Evolutionary conservation across 2,329 filamentous ascomycete species (phyloP).

Genomic region (Endoconidiophora laricicola): DNA sequence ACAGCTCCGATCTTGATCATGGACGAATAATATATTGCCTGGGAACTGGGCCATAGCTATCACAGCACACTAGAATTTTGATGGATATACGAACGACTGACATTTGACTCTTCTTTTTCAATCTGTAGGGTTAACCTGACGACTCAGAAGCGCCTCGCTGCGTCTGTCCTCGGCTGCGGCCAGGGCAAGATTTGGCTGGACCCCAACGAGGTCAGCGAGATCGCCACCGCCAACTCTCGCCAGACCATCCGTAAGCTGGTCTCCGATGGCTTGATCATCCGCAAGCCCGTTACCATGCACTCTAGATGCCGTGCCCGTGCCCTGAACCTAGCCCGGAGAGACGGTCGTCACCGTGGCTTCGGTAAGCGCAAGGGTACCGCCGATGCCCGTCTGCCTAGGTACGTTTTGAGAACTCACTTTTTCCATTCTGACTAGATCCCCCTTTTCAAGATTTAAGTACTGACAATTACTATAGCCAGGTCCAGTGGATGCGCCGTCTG

Average conservation of each 20-base stretch:
- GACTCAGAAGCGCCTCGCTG: constrained; percentile 99
- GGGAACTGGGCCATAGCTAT: neutral
- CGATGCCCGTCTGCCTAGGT: constrained; percentile 98
- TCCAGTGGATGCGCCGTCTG: constrained; percentile 99
- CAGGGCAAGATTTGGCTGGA: constrained; percentile 99
- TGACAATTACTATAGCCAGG: constrained; percentile 45
- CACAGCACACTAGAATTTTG: neutral
- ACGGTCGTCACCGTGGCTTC: constrained; percentile 96
- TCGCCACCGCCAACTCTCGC: constrained; percentile 99
- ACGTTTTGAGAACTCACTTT: constrained; percentile 27
- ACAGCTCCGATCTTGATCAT: neutral
- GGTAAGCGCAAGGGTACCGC: constrained; percentile 99
- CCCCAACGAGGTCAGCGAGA: constrained; percentile 97
- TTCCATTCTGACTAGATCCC: neutral
- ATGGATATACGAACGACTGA: constrained; percentile 9
- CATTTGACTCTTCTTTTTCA: constrained; percentile 14
- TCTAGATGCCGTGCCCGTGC: constrained; percentile 91
- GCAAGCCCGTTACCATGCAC: constrained; percentile 99
- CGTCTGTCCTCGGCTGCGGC: constrained; percentile 95
- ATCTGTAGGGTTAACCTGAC: constrained; percentile 83
- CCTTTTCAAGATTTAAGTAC: neutral
- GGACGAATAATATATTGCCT: neutral
- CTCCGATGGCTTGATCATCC: constrained; percentile 99
- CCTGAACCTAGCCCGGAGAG: constrained; percentile 83
- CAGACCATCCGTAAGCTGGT: constrained; percentile 99